Base-by-base conservation (phyloP, 805 yeast genomes). In the Millerozyma acaciae region DNA sequence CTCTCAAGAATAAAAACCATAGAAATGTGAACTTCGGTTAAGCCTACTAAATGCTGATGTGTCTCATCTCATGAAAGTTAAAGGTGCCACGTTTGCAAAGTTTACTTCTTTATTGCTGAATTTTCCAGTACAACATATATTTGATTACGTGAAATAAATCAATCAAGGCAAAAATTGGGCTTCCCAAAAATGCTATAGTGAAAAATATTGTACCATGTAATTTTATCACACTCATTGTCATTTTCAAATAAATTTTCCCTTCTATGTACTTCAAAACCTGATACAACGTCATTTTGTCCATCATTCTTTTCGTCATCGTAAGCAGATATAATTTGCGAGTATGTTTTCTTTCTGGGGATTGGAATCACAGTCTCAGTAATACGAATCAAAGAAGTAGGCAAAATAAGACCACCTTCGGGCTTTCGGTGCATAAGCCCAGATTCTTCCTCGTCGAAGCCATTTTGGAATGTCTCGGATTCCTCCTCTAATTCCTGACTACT, bases 181-280 rank as follows among this genome's bases (percentile, higher is more conserved):
- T 62, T 65, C 0, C 78, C 78, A 46, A 73, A 73, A 6, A 74
- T 55, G 32, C 74, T 63, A 35, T 70, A 70, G 40, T 65, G 75
- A 39, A 75, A 68, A 0, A 73, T 64, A 35, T 67, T 73, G 40
- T 50, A 65, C 79, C 79, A 74, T 0, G 77, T 73, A 8, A 75
- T 63, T 3, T 66, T 66, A 17, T 62, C 70, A 51, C 79, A 75
- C 17, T 57, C 57, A 14, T 45, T 47, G 2, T 51, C 51, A 16
- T 37, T 31, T 24, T 51, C 45, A 33, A 43, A 47, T 8, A 48
- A 42, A 2, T 34, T 9, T 17, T 24, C 20, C 14, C 35, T 26
- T 28, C 27, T 30, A 7, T 18, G 28, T 12, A 25, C 8, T 15
- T 25, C 28, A 2, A 13, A n/a, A 25, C 16, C 28, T 4, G 14